These are phyloP conservation scores for Apiospora rasikravindrae DNA, from an alignment of 2,329 filamentous ascomycete genomes.

Conservation along the genomic window DNA sequence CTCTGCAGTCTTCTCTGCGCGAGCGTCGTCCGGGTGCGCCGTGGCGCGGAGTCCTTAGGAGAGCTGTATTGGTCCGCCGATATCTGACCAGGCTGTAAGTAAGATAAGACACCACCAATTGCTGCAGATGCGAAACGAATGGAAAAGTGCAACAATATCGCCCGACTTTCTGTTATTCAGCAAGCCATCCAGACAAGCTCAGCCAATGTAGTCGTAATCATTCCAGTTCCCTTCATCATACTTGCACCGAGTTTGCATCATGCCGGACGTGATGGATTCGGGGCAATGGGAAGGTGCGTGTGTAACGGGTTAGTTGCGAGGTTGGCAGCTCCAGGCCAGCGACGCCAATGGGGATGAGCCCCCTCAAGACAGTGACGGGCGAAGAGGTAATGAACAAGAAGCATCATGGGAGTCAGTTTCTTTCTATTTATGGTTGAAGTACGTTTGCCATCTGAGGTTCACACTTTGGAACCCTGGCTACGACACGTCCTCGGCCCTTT, in stretches of 20 bases:
- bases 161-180: not conserved
- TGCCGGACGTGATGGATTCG: not conserved
- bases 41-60: fast-evolving
- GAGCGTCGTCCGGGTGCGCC: not conserved
- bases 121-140: too few species aligned
- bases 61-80: not conserved
- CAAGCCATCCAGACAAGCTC: too few species aligned
- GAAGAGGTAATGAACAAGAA: too few species aligned
- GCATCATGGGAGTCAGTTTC: too few species aligned
- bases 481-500: too few species aligned
- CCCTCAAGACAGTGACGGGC: not conserved
- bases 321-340: not conserved
- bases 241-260: not conserved
- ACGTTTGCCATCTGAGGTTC: too few species aligned
- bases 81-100: not conserved
- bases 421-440: too few species aligned
- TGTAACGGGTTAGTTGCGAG: not conserved
- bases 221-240: too few species aligned
- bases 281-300: not conserved
- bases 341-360: not conserved
- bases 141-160: too few species aligned
- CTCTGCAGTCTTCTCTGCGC: not conserved
- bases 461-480: too few species aligned
- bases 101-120: too few species aligned
- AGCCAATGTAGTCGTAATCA: too few species aligned